phyloP scores from a whole-genome alignment of 441 rosid genomes.

The Adansonia madagascariensis region DNA sequence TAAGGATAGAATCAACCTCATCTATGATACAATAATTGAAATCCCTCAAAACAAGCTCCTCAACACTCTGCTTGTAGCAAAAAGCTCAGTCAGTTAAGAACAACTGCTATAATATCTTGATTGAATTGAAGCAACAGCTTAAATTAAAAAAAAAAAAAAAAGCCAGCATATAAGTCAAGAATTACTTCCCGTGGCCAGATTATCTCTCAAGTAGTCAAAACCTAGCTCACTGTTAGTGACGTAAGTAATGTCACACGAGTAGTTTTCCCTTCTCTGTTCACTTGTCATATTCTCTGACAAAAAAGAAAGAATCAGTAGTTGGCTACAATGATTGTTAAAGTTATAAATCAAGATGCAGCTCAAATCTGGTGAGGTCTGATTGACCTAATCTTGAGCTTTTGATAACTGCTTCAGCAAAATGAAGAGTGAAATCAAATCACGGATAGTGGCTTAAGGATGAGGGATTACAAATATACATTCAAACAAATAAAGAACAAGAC shows the following conservation, averaged over 20 bases:
- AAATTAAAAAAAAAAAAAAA: background rate
- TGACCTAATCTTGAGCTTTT: background rate
- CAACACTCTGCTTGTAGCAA: slow-evolving; percentile 68
- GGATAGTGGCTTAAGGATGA: background rate
- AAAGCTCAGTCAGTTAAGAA: slow-evolving; percentile 45
- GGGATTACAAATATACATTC: background rate
- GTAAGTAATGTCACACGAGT: slow-evolving; percentile 87
- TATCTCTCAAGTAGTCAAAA: slow-evolving; percentile 91
- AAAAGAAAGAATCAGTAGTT: slow-evolving; percentile 27
- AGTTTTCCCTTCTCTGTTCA: slow-evolving; percentile 90
- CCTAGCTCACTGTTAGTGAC: slow-evolving; percentile 98
- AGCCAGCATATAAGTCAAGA: slow-evolving; percentile 48
- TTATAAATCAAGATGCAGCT: slow-evolving; percentile 12
- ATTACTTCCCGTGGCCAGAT: slow-evolving; percentile 99
- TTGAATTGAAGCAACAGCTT: slow-evolving; percentile 12
- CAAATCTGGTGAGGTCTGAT: slow-evolving; percentile 14
- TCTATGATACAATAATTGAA: slow-evolving; percentile 92
- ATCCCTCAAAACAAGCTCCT: slow-evolving; percentile 90
- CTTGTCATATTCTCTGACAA: slow-evolving; percentile 88
- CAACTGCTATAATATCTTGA: slow-evolving; percentile 21
- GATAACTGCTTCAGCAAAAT: background rate
- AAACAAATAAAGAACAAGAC: slow-evolving; percentile 49
- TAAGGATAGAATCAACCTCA: slow-evolving; percentile 97
- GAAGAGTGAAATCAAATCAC: background rate
- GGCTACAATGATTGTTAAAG: slow-evolving; percentile 13